Evolutionary conservation across 106 monocot species (phyloP), one percentile per base, ranked within the genome.

Genomic region (Narthecium ossifragum): DNA sequence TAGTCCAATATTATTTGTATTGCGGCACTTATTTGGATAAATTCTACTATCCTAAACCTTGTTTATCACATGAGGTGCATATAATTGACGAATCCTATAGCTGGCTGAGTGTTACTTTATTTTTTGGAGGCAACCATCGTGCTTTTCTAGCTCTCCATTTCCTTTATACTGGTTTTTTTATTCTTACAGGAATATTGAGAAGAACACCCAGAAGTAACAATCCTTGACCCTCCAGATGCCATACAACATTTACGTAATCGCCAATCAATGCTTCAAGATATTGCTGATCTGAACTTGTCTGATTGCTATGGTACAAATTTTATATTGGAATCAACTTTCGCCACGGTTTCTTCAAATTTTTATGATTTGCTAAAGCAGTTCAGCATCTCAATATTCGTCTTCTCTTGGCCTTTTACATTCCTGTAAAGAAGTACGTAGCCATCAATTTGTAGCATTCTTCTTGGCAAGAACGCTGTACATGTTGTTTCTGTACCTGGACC

Each of bases 211-310:
- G 88, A 93, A 57, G 93, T 93, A 14, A 93, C 85, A 63, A 79
- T 93, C 49, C 88, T 93, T 68, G 93, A 93, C 60, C 93, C 93
- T 46, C 93, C 93, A 31, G 81, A 79, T 76, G 93, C 93, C 51
- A 85, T 88, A 60, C 78, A 79, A 53, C 88, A 82, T 61, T 36
- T 93, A 55, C 61, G 71, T 48, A 93, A 93, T 79, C 84, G 93
- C 13, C 88, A 93, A 67, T 93, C 88, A 13, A 93, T 93, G 93
- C 93, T 93, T 46, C 53, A 88, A 61, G 93, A 85, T 65, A 88
- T 93, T 28, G 85, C 93, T 59, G 85, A 88, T 57, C 53, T 93
- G 43, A 79, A 88, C 36, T 66, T 93, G 27, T 81, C 82, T 23
- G 70, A 82, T 50, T 76, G 59, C 8, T 59, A 73, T 69, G 93